phyloP scores from a whole-genome alignment of 768 basidiomycete species.

The Astraeus odoratus region DNA sequence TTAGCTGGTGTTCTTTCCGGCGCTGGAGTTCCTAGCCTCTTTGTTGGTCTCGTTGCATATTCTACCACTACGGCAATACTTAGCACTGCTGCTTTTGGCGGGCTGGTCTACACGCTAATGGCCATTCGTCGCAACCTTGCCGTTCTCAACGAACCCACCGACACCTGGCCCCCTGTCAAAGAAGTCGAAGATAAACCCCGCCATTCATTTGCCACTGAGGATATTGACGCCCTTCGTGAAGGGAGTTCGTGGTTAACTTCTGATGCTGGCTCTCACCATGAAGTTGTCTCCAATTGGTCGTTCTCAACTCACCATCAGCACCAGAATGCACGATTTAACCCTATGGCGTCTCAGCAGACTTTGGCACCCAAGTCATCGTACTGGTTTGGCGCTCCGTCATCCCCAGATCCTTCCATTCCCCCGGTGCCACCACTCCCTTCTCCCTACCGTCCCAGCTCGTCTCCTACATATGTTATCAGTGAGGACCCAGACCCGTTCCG shows the following conservation, averaged over 20 bases:
- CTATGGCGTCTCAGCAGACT: slow-evolving; percentile 26
- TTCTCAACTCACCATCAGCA: slow-evolving; percentile 58
- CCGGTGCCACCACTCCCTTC: slow-evolving; percentile 53
- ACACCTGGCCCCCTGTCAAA: slow-evolving; percentile 56
- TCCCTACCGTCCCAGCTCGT: slow-evolving; percentile 41
- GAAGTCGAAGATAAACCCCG: slow-evolving; percentile 47
- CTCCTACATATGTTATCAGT: slow-evolving; percentile 34
- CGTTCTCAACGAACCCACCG: slow-evolving; percentile 41
- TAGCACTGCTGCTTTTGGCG: slow-evolving; percentile 49
- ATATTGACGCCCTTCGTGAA: slow-evolving; percentile 65
- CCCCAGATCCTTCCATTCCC: slow-evolving; percentile 42
- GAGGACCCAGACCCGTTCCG: slow-evolving; percentile 61
- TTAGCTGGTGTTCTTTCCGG: slow-evolving; percentile 53
- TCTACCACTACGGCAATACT: slow-evolving; percentile 43
- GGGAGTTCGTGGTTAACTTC: slow-evolving; percentile 82
- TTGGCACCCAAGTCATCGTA: slow-evolving; percentile 46
- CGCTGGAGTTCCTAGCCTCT: slow-evolving; percentile 46
- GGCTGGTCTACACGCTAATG: slow-evolving; percentile 55
- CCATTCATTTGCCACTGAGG: slow-evolving; percentile 63
- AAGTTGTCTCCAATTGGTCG: slow-evolving; percentile 64
- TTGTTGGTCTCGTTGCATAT: slow-evolving; percentile 56
- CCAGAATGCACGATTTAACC: slow-evolving; percentile 8
- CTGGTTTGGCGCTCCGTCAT: slow-evolving; percentile 50
- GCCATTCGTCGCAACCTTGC: slow-evolving; percentile 60
- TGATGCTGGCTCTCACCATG: slow-evolving; percentile 43